Evolutionary conservation across 2,329 filamentous ascomycete genomes (phyloP).

Genomic region (Canariomyces notabilis): DNA sequence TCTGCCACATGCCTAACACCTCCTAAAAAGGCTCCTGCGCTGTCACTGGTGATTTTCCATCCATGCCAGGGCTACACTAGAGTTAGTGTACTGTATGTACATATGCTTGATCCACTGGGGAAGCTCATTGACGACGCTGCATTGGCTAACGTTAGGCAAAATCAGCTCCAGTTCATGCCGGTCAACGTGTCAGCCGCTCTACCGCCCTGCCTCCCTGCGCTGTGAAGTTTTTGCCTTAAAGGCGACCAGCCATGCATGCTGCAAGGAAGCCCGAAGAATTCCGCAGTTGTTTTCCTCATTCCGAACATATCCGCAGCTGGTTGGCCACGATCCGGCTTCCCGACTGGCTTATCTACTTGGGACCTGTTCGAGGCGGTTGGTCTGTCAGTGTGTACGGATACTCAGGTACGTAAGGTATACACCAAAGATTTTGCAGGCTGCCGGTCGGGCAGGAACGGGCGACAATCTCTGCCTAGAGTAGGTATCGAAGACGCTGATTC

Average conservation of each 20-base stretch:
- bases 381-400: not conserved
- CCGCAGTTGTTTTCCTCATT: not conserved
- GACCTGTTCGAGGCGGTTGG: not conserved
- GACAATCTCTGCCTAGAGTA: not conserved
- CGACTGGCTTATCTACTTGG: conserved; percentile 1
- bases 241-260: not conserved
- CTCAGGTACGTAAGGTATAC: not conserved
- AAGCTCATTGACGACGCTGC: not conserved
- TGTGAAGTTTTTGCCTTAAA: not conserved
- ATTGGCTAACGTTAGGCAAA: conserved; percentile 8
- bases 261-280: conserved; percentile 20
- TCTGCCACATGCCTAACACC: too few species aligned
- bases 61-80: too few species aligned
- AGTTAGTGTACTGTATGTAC: too few species aligned
- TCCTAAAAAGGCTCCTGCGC: too few species aligned
- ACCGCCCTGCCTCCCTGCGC: conserved; percentile 4
- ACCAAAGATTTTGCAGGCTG: not conserved
- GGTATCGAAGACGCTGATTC: not conserved
- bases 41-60: too few species aligned
- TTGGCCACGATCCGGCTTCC: conserved; percentile 8
- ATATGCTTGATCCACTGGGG: conserved; percentile 3
- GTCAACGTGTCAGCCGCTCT: conserved; percentile 18
- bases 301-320: not conserved
- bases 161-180: conserved; percentile 10
- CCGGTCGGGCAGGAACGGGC: conserved; percentile 5